phyloP scores from a whole-genome alignment of 1,284 basidiomycete species.

The Vanrija sp. region DNA sequence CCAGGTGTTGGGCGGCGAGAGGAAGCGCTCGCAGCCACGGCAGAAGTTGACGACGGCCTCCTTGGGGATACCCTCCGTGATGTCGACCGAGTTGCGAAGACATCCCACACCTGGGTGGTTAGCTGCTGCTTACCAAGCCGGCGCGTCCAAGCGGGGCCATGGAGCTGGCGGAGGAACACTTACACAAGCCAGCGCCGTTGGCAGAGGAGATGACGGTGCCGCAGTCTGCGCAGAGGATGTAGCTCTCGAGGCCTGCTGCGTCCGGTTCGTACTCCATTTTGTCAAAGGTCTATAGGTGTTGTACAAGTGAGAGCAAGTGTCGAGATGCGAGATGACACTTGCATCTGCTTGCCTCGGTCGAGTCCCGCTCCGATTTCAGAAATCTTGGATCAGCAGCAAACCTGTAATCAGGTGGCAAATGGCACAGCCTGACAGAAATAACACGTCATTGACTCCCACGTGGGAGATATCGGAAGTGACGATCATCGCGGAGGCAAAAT shows the following conservation, averaged over 20 bases:
- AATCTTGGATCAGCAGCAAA: slow-evolving; percentile 1
- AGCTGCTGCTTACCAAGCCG: slow-evolving; percentile 52
- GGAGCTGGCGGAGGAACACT: slow-evolving; percentile 15
- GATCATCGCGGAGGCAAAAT: not conserved
- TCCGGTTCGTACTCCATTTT: slow-evolving; percentile 47
- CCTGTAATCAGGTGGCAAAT: not conserved
- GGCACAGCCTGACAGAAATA: not conserved
- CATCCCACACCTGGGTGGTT: slow-evolving; percentile 33
- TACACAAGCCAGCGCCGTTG: slow-evolving; percentile 91
- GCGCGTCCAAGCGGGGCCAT: not conserved
- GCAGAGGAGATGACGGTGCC: slow-evolving; percentile 80
- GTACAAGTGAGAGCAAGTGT: no score
- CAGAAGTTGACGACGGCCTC: slow-evolving; percentile 94
- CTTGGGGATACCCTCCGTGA: slow-evolving; percentile 97
- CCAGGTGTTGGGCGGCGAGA: slow-evolving; percentile 89
- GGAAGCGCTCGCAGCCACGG: slow-evolving; percentile 91
- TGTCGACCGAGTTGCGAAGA: slow-evolving; percentile 68
- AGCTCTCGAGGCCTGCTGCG: slow-evolving; percentile 41
- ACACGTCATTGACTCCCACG: not conserved
- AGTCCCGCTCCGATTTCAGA: not conserved
- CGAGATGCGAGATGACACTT: no score
- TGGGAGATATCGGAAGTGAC: no score
- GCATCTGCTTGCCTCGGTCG: no score
- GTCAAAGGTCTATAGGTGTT: not conserved
- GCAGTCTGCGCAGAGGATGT: slow-evolving; percentile 50